A percentile compares a stretch with the other conserved stretches of the same genome.
These are phyloP conservation scores for Clonostachys rosea DNA, from an alignment of 2,329 filamentous ascomycete genomes.

Conservation along the genomic window DNA sequence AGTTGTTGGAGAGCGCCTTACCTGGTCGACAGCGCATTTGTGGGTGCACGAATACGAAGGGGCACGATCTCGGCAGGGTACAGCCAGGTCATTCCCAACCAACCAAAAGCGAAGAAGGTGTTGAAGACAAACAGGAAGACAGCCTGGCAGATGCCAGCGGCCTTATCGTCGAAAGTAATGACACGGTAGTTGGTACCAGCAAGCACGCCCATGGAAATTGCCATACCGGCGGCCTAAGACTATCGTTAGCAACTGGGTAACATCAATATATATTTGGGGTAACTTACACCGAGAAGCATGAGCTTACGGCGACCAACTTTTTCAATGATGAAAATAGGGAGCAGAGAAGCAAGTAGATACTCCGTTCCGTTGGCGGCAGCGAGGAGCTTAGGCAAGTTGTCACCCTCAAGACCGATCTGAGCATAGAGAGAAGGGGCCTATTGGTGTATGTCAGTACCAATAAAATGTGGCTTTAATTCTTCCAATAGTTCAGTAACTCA, in stretches of 20 bases:
- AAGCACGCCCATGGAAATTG: conserved; percentile 56
- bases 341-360: conserved; percentile 30
- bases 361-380: conserved; percentile 47
- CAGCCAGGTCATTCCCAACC: conserved; percentile 57
- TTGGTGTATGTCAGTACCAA: no score
- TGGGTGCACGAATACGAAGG: conserved; percentile 48
- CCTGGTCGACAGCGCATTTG: conserved; percentile 51
- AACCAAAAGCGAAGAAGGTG: conserved; percentile 50
- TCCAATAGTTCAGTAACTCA: conserved; percentile 25
- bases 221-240: conserved; percentile 49
- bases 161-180: conserved; percentile 16
- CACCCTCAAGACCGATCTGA: no score
- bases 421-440: no score
- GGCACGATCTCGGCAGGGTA: conserved; percentile 59
- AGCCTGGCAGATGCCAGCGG: conserved; percentile 21
- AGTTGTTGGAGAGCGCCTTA: conserved; percentile 34
- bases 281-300: conserved; percentile 52
- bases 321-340: conserved; percentile 36
- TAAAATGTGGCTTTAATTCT: no score
- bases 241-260: no score
- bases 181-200: conserved; percentile 22
- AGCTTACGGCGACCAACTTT: conserved; percentile 53
- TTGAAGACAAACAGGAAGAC: conserved; percentile 59
- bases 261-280: no score
- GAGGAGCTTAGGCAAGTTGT: conserved; percentile 8